Conservation (phyloP, 225 moss, liverwort and hornwort species). For the Bryum argenteum region DNA sequence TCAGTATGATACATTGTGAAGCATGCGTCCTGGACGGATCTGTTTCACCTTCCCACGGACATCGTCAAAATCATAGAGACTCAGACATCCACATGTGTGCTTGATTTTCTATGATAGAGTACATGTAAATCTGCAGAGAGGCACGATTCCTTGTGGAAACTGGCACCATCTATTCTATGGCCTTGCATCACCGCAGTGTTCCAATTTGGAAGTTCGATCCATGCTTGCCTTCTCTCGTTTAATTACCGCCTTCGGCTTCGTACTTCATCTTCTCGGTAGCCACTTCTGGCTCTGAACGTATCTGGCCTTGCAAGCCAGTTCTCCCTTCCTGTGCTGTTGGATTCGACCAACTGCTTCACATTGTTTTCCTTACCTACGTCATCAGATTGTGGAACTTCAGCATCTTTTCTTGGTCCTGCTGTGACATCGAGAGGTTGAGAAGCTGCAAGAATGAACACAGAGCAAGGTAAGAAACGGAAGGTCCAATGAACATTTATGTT, state of each 20-base stretch:
- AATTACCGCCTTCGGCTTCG: slow-evolving; percentile 40
- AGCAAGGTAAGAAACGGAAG: slow-evolving; percentile 10
- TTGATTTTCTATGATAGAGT: not conserved
- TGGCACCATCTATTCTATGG: slow-evolving; percentile 7
- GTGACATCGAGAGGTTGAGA: slow-evolving; percentile 6
- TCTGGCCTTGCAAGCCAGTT: slow-evolving; percentile 34
- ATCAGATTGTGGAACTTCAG: slow-evolving; percentile 10
- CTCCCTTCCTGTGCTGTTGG: slow-evolving; percentile 13
- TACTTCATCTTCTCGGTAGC: slow-evolving; percentile 38
- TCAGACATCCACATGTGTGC: not conserved
- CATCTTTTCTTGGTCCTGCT: not conserved
- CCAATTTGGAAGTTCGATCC: slow-evolving; percentile 13
- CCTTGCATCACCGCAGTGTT: not conserved
- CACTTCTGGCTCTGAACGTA: slow-evolving; percentile 24
- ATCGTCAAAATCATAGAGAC: not conserved
- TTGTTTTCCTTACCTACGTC: slow-evolving; percentile 19
- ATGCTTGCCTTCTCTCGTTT: not conserved
- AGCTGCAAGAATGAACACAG: slow-evolving; percentile 14
- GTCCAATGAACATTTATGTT: not conserved
- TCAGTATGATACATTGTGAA: slow-evolving; percentile 17
- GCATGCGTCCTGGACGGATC: not conserved
- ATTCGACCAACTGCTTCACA: slow-evolving; percentile 19
- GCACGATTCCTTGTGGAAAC: not conserved
- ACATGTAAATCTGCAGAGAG: slow-evolving; percentile 14
- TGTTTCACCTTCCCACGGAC: not conserved